Percentiles rank a stretch among this genome's conserved stretches.
Evolutionary conservation across 192 early-diverging fungal species (phyloP).

Genomic region (Oehlia diaphana): DNA sequence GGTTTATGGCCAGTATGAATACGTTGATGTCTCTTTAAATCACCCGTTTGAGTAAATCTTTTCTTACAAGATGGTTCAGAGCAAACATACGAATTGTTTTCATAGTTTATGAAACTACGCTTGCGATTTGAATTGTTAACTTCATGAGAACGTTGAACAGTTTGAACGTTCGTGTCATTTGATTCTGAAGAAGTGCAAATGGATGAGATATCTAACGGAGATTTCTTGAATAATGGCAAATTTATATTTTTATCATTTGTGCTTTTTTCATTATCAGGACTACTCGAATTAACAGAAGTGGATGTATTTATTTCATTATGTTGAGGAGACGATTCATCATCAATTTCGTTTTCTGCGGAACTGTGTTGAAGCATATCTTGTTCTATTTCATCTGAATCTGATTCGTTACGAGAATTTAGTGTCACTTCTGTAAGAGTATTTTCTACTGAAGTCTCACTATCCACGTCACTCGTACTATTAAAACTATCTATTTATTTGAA

Average conservation of each 20-base stretch:
- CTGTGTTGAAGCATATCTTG: not conserved
- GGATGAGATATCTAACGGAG: not conserved
- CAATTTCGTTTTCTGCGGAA: not conserved
- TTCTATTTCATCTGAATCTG: not conserved
- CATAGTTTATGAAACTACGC: not conserved
- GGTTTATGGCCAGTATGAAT: conserved; percentile 73
- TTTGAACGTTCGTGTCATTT: not conserved
- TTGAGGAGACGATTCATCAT: not conserved
- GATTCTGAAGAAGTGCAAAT: not conserved
- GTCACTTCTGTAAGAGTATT: not conserved
- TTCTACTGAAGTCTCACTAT: not conserved
- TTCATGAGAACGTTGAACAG: no score
- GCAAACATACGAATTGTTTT: not conserved
- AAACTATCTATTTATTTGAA: not conserved
- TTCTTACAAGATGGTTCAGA: not conserved
- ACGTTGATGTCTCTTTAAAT: conserved; percentile 82
- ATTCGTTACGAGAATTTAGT: not conserved
- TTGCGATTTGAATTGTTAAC: not conserved
- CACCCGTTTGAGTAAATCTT: conserved; percentile 32
- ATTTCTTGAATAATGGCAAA: not conserved
- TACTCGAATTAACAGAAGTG: not conserved
- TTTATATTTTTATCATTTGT: not conserved
- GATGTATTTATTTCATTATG: not conserved
- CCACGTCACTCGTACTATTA: not conserved
- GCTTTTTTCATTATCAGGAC: not conserved